These are phyloP conservation scores for Eimeria sp. DNA, from an alignment of 169 alveolate genomes.

Conservation along the genomic window DNA sequence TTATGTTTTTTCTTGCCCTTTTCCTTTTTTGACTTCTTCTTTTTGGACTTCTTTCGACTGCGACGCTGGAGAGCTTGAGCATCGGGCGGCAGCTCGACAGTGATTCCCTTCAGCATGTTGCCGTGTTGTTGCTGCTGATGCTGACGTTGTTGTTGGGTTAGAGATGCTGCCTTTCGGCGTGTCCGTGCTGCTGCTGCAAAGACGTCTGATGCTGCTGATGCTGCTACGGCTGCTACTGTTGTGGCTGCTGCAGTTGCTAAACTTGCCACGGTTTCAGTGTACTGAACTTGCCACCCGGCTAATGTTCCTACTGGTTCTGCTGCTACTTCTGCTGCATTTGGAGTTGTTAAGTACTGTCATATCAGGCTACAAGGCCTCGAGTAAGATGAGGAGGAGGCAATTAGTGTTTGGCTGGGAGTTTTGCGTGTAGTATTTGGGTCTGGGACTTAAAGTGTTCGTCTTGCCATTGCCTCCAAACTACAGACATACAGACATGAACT, in stretches of 20 bases:
- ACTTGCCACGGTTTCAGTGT: background rate
- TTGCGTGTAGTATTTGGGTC: background rate
- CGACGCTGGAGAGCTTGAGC: background rate
- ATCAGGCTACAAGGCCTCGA: background rate
- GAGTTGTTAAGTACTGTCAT: background rate
- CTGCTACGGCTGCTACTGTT: constrained; percentile 6
- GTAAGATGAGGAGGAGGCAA: background rate
- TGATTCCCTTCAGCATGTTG: constrained; percentile 2
- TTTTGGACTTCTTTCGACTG: background rate
- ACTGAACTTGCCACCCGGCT: background rate
- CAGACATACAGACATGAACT: background rate
- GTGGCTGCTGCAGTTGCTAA: background rate
- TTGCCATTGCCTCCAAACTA: background rate
- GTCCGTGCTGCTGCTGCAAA: background rate
- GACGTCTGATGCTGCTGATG: constrained; percentile 1
- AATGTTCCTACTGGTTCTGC: background rate
- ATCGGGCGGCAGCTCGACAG: constrained; percentile 28
- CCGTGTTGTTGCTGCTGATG: constrained; percentile 30
- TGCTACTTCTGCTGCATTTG: background rate
- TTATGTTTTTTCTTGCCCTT: background rate
- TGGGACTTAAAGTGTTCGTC: background rate
- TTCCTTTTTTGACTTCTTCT: background rate
- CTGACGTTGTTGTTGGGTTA: background rate
- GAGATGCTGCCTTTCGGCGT: background rate
- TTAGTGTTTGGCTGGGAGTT: background rate